A percentile compares a stretch with the other conserved stretches of the same genome.
Evolutionary conservation across 108 stramenopile genomes (phyloP).

Genomic region (Chaetoceros muelleri): DNA sequence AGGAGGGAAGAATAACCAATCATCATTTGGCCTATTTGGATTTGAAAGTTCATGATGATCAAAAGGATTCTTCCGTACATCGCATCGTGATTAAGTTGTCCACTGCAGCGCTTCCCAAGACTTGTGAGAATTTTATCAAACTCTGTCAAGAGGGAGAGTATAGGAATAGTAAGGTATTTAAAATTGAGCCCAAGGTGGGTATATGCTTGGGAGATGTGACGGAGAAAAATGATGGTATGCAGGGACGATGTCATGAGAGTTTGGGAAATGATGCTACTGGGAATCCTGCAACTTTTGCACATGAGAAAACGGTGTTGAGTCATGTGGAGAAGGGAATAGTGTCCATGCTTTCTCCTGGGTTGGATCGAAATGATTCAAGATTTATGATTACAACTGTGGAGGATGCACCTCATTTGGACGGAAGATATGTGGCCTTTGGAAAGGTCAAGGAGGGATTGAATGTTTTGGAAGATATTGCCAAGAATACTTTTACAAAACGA

Average conservation of each 20-base stretch:
- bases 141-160: constrained; percentile 37
- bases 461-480: constrained; percentile 44
- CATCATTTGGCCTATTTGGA: too few species aligned
- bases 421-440: constrained; percentile 76
- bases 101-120: constrained; percentile 49
- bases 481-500: constrained; percentile 50
- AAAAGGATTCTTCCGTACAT: constrained; percentile 6
- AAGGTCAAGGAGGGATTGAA: constrained; percentile 57
- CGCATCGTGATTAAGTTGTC: constrained; percentile 56
- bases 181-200: constrained; percentile 66
- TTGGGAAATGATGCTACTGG: constrained; percentile 8
- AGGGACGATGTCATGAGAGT: constrained; percentile 20
- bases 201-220: constrained; percentile 55
- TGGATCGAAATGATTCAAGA: constrained; percentile 66
- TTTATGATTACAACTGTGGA: constrained; percentile 55
- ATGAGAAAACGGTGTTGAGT: constrained; percentile 11
- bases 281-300: constrained; percentile 15
- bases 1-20: constrained; percentile 11
- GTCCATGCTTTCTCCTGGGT: constrained; percentile 60
- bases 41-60: neutral
- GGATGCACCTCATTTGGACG: constrained; percentile 71
- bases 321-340: constrained; percentile 34
- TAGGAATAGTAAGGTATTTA: constrained; percentile 36
- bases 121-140: constrained; percentile 48
- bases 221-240: constrained; percentile 12